Evolutionary conservation across 176 grass and related monocot genomes (phyloP).

Genomic region (Raddia distichophylla): DNA sequence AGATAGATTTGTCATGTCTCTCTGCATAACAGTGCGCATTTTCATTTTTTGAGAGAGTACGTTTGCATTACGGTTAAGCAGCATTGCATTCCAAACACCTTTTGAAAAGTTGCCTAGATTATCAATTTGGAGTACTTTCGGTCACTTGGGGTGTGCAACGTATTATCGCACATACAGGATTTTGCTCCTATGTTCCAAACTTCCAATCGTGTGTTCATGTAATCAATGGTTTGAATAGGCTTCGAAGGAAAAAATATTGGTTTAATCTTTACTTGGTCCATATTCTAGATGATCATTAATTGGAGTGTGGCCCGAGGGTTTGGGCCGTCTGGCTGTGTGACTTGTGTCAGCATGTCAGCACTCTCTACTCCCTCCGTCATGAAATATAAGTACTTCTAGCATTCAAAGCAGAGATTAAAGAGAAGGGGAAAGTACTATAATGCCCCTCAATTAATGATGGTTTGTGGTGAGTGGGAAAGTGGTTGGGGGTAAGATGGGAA

Average conservation of each 20-base stretch:
- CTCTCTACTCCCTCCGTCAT: too few relatives aligned
- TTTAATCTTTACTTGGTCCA: background rate
- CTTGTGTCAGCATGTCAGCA: too few relatives aligned
- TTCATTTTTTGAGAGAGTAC: too few relatives aligned
- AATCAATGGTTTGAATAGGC: background rate
- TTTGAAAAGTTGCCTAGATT: background rate
- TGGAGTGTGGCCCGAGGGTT: background rate
- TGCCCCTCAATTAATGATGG: too few relatives aligned
- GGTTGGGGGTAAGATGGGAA: too few relatives aligned
- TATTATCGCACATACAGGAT: background rate
- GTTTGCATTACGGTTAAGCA: background rate
- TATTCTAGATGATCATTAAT: background rate
- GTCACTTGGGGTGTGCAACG: background rate
- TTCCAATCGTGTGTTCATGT: background rate
- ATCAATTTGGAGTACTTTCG: background rate
- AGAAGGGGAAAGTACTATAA: too few relatives aligned
- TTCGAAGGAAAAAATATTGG: background rate
- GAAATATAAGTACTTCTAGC: too few relatives aligned
- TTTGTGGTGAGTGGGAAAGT: too few relatives aligned
- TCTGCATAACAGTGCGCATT: background rate
- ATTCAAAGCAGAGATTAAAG: too few relatives aligned
- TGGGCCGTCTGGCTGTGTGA: too few relatives aligned
- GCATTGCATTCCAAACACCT: background rate
- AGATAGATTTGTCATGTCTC: background rate
- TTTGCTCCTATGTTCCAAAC: background rate